phyloP scores from a whole-genome alignment of 2,329 filamentous ascomycete genomes.

The Colletotrichum plurivorum region DNA sequence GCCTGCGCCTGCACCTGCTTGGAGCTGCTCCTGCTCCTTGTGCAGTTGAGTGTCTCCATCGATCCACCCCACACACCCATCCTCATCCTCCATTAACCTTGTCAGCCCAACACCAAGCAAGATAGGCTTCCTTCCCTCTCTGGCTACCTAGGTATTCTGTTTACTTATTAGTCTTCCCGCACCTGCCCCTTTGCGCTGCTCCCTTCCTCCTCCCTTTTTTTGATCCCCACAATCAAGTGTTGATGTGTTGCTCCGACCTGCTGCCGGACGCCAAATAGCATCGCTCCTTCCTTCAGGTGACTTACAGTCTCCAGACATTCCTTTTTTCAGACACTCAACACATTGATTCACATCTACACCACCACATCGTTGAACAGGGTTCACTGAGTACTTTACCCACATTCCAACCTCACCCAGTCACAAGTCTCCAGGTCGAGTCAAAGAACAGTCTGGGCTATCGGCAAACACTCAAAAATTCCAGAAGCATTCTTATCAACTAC shows the following conservation, averaged over 20 bases:
- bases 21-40: too few relatives aligned
- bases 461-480: slow-evolving; percentile 21
- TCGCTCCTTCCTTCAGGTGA: slow-evolving; percentile 37
- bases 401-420: slow-evolving; percentile 21
- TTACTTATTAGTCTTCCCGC: slow-evolving; percentile 31
- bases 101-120: slow-evolving; percentile 12
- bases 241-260: slow-evolving; percentile 17
- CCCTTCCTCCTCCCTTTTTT: not conserved
- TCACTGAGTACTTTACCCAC: slow-evolving; percentile 17
- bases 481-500: slow-evolving; percentile 16
- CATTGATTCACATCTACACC: slow-evolving; percentile 30
- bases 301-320: slow-evolving; percentile 40
- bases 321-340: slow-evolving; percentile 26
- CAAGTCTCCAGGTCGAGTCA: slow-evolving; percentile 30
- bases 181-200: not conserved
- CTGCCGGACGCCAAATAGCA: slow-evolving; percentile 32
- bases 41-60: too few relatives aligned
- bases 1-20: not conserved
- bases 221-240: slow-evolving; percentile 23
- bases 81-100: slow-evolving; percentile 28
- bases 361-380: slow-evolving; percentile 36
- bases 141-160: slow-evolving; percentile 4
- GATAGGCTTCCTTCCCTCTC: slow-evolving; percentile 17
- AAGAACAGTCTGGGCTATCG: slow-evolving; percentile 31
- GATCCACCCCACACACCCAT: not conserved